Percentiles rank a stretch among this genome's conserved stretches.
These are phyloP conservation scores for Lodderomyces elongisporus DNA, from an alignment of 1,139 yeast species.

Conservation along the genomic window DNA sequence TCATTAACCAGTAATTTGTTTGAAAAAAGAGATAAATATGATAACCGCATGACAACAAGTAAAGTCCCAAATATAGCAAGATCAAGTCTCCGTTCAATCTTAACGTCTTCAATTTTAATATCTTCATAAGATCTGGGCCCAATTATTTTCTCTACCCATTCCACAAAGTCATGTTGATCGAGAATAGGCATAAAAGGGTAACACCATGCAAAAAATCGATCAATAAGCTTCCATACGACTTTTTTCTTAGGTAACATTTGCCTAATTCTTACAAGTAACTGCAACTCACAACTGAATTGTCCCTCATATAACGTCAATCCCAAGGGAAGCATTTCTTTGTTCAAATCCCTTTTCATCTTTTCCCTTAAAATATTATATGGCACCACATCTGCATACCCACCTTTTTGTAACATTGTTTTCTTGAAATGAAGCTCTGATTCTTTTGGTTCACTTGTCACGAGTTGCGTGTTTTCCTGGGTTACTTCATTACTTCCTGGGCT, in stretches of 20 bases:
- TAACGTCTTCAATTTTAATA: slow-evolving; percentile 15
- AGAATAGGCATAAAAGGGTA: slow-evolving; percentile 37
- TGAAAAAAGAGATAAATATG: slow-evolving; percentile 30
- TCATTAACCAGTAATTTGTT: slow-evolving; percentile 29
- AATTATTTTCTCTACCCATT: slow-evolving; percentile 18
- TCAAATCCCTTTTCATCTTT: slow-evolving; percentile 14
- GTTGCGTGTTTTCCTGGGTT: slow-evolving; percentile 22
- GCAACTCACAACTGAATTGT: slow-evolving; percentile 25
- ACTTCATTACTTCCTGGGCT: slow-evolving; percentile 13
- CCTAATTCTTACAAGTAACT: slow-evolving; percentile 28
- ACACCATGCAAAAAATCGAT: slow-evolving; percentile 25
- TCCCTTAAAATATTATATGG: slow-evolving; percentile 29
- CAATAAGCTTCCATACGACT: slow-evolving; percentile 29
- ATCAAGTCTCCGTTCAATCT: slow-evolving; percentile 28
- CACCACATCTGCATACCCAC: slow-evolving; percentile 32
- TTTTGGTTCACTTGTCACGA: slow-evolving; percentile 15
- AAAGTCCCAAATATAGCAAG: slow-evolving; percentile 31
- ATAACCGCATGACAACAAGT: slow-evolving; percentile 24
- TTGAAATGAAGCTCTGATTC: slow-evolving; percentile 20
- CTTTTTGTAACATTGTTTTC: slow-evolving; percentile 29
- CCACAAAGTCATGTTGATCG: slow-evolving; percentile 26
- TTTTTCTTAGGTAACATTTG: slow-evolving; percentile 28
- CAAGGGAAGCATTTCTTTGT: slow-evolving; percentile 19
- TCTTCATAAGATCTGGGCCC: slow-evolving; percentile 23
- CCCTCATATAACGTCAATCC: slow-evolving; percentile 30